Percentiles rank a stretch among this genome's conserved stretches.
Conservation (phyloP, 371 early-diverging fungal genomes). For the Neoconidiobolus thromboides region DNA sequence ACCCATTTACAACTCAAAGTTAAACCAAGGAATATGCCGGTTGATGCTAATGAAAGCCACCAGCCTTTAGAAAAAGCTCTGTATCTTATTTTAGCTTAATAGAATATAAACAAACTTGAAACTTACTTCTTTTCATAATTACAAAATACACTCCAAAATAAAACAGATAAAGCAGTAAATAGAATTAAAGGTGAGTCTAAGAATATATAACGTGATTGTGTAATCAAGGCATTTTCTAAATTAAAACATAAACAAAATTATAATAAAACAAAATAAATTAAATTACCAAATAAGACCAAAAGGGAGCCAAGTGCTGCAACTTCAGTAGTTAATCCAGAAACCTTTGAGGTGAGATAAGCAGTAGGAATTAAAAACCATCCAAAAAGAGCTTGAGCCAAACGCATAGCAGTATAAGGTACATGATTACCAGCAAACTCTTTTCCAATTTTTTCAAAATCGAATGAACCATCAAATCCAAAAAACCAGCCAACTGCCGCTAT, state of each 20-base stretch:
- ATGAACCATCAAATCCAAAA: constrained; percentile 70
- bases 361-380: constrained; percentile 61
- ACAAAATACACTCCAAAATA: constrained; percentile 61
- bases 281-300: constrained; percentile 42
- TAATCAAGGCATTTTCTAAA: constrained; percentile 68
- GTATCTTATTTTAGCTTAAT: background rate
- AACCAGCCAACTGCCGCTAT: constrained; percentile 56
- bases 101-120: background rate
- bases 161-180: constrained; percentile 49
- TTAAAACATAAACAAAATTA: background rate
- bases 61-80: constrained; percentile 40
- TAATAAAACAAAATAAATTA: background rate
- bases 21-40: constrained; percentile 52
- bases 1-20: constrained; percentile 67
- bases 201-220: constrained; percentile 77
- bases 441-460: constrained; percentile 72
- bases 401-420: constrained; percentile 75
- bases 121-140: constrained; percentile 15
- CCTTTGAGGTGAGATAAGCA: constrained; percentile 58
- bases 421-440: constrained; percentile 28
- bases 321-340: constrained; percentile 43
- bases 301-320: constrained; percentile 47
- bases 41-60: constrained; percentile 49
- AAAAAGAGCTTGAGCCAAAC: constrained; percentile 46
- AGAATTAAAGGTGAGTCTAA: constrained; percentile 78